Percentiles rank a stretch among this genome's conserved stretches.
Evolutionary conservation across 1,284 basidiomycete genomes (phyloP).

Genomic region (Ceratobasidium sp.): DNA sequence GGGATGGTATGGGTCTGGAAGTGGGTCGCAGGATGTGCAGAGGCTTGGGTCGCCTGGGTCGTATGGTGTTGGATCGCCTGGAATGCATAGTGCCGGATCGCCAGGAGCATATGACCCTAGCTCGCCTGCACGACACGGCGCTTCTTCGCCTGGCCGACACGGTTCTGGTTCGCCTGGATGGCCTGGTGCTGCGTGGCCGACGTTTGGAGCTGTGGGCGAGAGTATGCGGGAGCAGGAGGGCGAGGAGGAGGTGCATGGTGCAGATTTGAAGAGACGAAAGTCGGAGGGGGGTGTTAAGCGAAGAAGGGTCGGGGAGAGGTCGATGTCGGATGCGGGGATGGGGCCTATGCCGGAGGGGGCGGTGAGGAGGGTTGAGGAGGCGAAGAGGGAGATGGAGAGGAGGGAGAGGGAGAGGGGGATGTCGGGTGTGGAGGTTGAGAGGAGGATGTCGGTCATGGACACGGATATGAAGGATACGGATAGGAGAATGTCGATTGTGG

Average conservation of each 20-base stretch:
- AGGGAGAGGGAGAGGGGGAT: not conserved
- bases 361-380: not conserved
- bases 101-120: not conserved
- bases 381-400: not conserved
- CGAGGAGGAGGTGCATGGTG: constrained; percentile 19
- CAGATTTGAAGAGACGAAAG: not conserved
- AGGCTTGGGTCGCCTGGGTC: no score
- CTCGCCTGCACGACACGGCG: no score
- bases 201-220: constrained; percentile 27
- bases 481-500: constrained; percentile 15
- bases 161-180: no score
- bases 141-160: no score
- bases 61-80: not conserved
- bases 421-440: constrained; percentile 1
- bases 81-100: not conserved
- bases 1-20: no score
- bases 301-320: constrained; percentile 2
- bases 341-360: not conserved
- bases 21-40: no score
- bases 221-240: constrained; percentile 28
- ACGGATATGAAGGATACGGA: not conserved
- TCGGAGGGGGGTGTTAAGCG: constrained; percentile 11
- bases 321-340: constrained; percentile 11
- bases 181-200: not conserved
- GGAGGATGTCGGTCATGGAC: not conserved